Evolutionary conservation across 2,329 filamentous ascomycete genomes (phyloP).

Genomic region (Cercospora zeae-maydis): DNA sequence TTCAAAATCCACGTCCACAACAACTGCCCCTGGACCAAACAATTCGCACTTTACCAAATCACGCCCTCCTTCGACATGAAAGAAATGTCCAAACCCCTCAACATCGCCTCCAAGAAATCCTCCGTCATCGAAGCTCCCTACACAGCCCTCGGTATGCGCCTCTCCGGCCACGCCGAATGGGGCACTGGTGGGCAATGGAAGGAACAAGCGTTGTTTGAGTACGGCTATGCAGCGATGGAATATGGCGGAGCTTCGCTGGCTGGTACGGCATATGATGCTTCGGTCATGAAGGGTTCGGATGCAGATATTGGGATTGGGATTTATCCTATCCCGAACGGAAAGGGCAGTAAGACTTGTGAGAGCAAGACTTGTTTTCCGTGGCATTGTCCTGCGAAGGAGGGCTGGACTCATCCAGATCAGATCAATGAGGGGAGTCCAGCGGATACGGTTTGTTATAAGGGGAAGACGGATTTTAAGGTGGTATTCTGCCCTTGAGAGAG

Average conservation of each 20-base stretch:
- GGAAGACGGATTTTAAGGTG: constrained; percentile 31
- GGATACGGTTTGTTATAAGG: constrained; percentile 34
- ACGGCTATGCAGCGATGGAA: constrained; percentile 27
- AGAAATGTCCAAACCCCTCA: constrained; percentile 22
- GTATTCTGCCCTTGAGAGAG: constrained; percentile 26
- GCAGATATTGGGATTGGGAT: constrained; percentile 26
- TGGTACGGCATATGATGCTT: constrained; percentile 31
- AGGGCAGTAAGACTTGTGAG: constrained; percentile 24
- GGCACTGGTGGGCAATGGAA: constrained; percentile 29
- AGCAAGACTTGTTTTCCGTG: constrained; percentile 29
- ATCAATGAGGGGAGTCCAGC: constrained; percentile 26
- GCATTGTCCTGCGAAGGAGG: constrained; percentile 24
- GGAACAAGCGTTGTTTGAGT: constrained; percentile 31
- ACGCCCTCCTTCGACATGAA: constrained; percentile 26
- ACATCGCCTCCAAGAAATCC: constrained; percentile 18
- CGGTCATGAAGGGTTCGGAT: constrained; percentile 30
- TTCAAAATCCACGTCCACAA: constrained; percentile 32
- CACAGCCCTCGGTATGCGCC: constrained; percentile 30
- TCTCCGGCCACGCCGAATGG: constrained; percentile 31
- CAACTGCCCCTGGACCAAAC: constrained; percentile 28
- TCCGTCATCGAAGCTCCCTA: constrained; percentile 25
- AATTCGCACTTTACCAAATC: constrained; percentile 32
- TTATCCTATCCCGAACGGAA: constrained; percentile 24
- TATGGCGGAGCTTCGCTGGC: constrained; percentile 12
- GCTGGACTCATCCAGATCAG: constrained; percentile 31